Base-by-base conservation (phyloP, 2,329 filamentous ascomycete species). In the Diaporthe ilicicola region DNA sequence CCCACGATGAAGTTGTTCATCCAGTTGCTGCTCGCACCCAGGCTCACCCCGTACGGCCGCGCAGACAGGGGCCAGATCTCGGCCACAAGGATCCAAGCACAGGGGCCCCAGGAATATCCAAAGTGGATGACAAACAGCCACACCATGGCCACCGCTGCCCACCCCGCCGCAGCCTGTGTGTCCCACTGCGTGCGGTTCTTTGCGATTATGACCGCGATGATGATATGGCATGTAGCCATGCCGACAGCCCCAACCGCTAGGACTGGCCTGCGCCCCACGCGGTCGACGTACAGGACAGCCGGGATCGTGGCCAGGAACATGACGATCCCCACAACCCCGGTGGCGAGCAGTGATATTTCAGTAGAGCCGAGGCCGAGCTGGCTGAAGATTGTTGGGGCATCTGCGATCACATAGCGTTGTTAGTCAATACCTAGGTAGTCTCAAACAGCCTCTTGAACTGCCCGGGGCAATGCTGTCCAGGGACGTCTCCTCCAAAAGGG, bases 81-180 rank as follows among this genome's bases (percentile, higher is more conserved):
- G 2, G 91, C 88, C 1, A 93, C 87, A 69, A 94, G 85, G 72
- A 93, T 92, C 92, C 92, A 94, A 0, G 90, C 88, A 75, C 89
- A 91, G 2, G 92, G 92, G 0, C 92, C 91, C 92, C 92, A 94
- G 0, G 87, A 90, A 78, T 93, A 94, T 37, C 91, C 93, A 76
- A 94, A 94, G 79, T 92, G 88, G 37, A 93, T 83, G 34, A 93
- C 89, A 74, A 93, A 94, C 0, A 94, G 84, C 92, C 92, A 94
- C 10, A 93, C 89, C 88, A 93, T 91, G 66, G 78, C 82, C 2
- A 86, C 84, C 7, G 86, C 91, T 0, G 91, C 92, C 93, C 93
- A 94, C 1, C 92, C 92, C 0, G 91, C 90, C 0, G 86, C 87
- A 8, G 79, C 75, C 72, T 94, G 86, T 0, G 82, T 77, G 0